A percentile compares a stretch with the other conserved stretches of the same genome.
These are phyloP conservation scores for Pythium phragmiticola DNA, from an alignment of 352 stramenopile species.

Conservation along the genomic window DNA sequence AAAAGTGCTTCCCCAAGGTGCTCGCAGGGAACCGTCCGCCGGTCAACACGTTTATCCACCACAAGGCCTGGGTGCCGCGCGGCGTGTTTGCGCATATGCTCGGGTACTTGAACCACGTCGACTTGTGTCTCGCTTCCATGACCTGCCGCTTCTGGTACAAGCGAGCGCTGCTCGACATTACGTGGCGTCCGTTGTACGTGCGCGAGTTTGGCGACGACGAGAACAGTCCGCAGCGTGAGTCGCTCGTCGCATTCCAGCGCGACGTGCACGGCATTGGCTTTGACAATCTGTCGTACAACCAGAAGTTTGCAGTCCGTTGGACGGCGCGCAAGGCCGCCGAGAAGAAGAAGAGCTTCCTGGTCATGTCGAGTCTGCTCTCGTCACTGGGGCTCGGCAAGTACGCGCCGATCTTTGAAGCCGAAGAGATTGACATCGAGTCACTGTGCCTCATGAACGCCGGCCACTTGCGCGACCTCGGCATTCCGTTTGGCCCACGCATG, in stretches of 20 bases:
- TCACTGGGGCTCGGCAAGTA: constrained; percentile 85
- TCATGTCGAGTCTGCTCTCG: constrained; percentile 79
- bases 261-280: constrained; percentile 85
- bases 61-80: constrained; percentile 81
- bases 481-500: constrained; percentile 81
- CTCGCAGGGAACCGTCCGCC: constrained; percentile 67
- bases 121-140: constrained; percentile 83
- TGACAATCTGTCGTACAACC: constrained; percentile 83
- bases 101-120: constrained; percentile 85
- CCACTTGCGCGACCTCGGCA: constrained; percentile 77
- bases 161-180: constrained; percentile 79
- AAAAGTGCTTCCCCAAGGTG: constrained; percentile 85
- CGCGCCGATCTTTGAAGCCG: constrained; percentile 80
- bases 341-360: constrained; percentile 88
- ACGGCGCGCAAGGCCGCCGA: constrained; percentile 76
- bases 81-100: constrained; percentile 88
- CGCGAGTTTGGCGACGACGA: constrained; percentile 82
- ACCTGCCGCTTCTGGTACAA: constrained; percentile 88
- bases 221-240: constrained; percentile 73
- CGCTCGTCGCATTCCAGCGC: constrained; percentile 83
- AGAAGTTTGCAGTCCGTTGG: constrained; percentile 84
- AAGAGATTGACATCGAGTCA: constrained; percentile 88
- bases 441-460: constrained; percentile 87
- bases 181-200: constrained; percentile 83
- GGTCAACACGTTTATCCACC: constrained; percentile 85